Base-by-base conservation (phyloP, 306 rosid genomes). In the Medicago arabica region DNA sequence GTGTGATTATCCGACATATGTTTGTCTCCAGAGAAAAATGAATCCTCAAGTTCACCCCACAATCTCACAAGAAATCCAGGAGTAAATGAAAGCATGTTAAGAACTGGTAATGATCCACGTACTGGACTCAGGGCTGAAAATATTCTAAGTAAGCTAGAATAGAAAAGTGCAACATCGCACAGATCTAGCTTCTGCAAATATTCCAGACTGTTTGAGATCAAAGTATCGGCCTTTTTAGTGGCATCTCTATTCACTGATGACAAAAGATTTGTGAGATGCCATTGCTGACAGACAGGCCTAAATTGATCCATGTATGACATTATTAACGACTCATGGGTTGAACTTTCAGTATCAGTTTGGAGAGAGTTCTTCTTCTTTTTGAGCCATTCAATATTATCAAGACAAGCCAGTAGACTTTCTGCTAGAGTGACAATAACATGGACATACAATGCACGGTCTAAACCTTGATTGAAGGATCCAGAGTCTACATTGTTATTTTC, bases 51-150 rank as follows among this genome's bases (percentile, higher is more conserved):
- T 21, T 77, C 84, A 61, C 76, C 83, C 98, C 97, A 95, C 80
- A 95, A 74, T 76, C 79, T 80, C 75, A 78, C 81, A 83, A 94
- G 91, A 86, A 90, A 95, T 60, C 96, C 97, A 72, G 98, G 97
- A 81, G 96, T 88, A 77, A 90, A 95, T 11, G 98, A 89, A 58
- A 95, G 91, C 98, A 90, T 86, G 86, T 95, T 95, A 75, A 95
- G 96, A 82, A 92, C 75, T 41, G 90, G 88, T 70, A 90, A 87
- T 2, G 93, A 82, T 67, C 96, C 97, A 84, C 81, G 85, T 38
- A 71, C 38, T 28, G 96, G 95, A 87, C 86, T 86, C 83, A 95
- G 76, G 53, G 74, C 72, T 38, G 96, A 84, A 82, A 90, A 85
- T 80, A 95, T 75, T 86, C 88, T 87, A 50, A 95, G 86, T 78